Evolutionary conservation across 2,329 filamentous ascomycete genomes (phyloP).

Genomic region (Fusarium anthophilum): DNA sequence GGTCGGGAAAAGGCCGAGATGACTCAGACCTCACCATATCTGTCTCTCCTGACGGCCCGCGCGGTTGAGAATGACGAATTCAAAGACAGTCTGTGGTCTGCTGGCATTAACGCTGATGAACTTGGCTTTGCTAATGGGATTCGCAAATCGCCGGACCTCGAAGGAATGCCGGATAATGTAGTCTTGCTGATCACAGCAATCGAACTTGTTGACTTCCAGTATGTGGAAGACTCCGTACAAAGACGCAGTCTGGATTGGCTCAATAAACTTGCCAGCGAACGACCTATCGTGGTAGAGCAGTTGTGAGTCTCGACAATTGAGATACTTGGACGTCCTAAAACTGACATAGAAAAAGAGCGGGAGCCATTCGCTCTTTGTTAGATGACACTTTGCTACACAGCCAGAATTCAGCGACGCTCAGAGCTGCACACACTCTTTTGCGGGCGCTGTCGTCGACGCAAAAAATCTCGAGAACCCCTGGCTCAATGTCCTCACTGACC

Average conservation of each 20-base stretch:
- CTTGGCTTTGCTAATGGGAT: conserved; percentile 39
- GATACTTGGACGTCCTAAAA: conserved; percentile 8
- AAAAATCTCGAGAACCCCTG: conserved; percentile 59
- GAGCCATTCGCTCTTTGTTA: conserved; percentile 65
- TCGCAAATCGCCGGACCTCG: conserved; percentile 46
- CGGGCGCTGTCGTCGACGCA: conserved; percentile 65
- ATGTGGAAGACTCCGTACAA: conserved; percentile 70
- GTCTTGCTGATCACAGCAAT: conserved; percentile 71
- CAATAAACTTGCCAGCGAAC: conserved; percentile 62
- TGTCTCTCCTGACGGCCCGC: conserved; percentile 67
- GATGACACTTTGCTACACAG: conserved; percentile 71
- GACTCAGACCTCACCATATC: conserved; percentile 63
- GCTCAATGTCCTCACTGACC: conserved; percentile 59
- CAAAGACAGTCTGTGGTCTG: conserved; percentile 70
- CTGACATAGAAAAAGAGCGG: conserved; percentile 54
- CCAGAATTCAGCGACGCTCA: conserved; percentile 67
- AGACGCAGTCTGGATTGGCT: conserved; percentile 68
- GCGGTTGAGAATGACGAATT: conserved; percentile 67
- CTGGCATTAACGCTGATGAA: conserved; percentile 59
- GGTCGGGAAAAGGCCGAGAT: conserved; percentile 17
- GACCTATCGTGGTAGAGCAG: conserved; percentile 66
- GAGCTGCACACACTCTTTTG: conserved; percentile 68
- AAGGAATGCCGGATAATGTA: conserved; percentile 67
- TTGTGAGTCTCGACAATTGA: conserved; percentile 57
- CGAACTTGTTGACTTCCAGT: conserved; percentile 72